A percentile compares a stretch with the other conserved stretches of the same genome.
These are phyloP conservation scores for Plasmodium blacklocki DNA, from an alignment of 169 alveolate genomes.

Conservation along the genomic window DNA sequence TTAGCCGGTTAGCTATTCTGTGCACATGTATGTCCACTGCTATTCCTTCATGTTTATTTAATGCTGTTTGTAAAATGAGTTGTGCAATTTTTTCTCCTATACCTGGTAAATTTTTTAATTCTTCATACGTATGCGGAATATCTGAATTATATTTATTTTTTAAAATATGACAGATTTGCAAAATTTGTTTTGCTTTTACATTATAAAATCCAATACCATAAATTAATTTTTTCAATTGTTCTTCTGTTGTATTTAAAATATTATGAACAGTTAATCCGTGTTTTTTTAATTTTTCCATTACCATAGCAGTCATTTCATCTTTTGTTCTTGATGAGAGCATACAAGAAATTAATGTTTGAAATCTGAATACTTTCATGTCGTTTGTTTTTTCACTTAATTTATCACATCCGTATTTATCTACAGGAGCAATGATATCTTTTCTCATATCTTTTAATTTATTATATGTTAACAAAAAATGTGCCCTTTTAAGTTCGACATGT, in stretches of 20 bases:
- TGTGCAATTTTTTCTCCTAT: constrained; percentile 97
- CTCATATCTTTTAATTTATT: constrained; percentile 62
- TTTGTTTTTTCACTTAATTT: constrained; percentile 81
- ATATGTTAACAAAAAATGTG: constrained; percentile 26
- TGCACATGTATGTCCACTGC: constrained; percentile 95
- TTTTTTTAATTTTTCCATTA: constrained; percentile 84
- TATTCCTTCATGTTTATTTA: constrained; percentile 90
- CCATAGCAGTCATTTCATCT: constrained; percentile 88
- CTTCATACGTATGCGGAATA: constrained; percentile 92
- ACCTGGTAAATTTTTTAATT: constrained; percentile 92
- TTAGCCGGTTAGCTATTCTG: constrained; percentile 89
- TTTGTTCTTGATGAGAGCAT: constrained; percentile 91
- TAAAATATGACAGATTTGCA: constrained; percentile 89
- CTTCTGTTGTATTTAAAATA: constrained; percentile 82
- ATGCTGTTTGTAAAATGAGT: constrained; percentile 91
- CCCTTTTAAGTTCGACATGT: constrained; percentile 5
- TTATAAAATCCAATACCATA: constrained; percentile 95
- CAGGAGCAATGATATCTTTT: constrained; percentile 80
- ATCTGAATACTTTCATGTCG: constrained; percentile 79
- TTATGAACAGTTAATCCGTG: constrained; percentile 86
- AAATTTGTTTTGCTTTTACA: constrained; percentile 93
- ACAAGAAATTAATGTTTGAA: constrained; percentile 88
- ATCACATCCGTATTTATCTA: constrained; percentile 85
- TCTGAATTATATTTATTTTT: constrained; percentile 89
- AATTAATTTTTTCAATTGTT: constrained; percentile 88